Evolutionary conservation across 371 early-diverging fungal species (phyloP).

Genomic region (Batrachochytrium dendrobatidis): DNA sequence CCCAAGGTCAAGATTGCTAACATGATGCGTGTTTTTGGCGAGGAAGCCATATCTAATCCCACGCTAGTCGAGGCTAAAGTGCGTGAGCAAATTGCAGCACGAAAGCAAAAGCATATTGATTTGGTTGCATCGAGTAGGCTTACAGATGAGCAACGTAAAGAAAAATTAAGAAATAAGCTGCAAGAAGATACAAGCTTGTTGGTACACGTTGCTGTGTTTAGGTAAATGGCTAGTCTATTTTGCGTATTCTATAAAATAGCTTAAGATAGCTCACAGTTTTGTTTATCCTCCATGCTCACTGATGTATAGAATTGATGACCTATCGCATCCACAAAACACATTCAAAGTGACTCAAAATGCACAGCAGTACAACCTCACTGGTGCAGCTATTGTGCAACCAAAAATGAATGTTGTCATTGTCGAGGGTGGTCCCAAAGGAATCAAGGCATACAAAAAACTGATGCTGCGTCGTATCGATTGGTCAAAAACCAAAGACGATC

Average conservation of each 20-base stretch:
- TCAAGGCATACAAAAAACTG: constrained; percentile 87
- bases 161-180: constrained; percentile 66
- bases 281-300: neutral
- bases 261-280: too few relatives aligned
- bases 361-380: constrained; percentile 72
- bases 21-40: constrained; percentile 87
- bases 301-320: constrained; percentile 57
- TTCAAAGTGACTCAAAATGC: constrained; percentile 91
- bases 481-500: constrained; percentile 48
- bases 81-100: constrained; percentile 71
- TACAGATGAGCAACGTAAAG: constrained; percentile 76
- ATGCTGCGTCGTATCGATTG: constrained; percentile 95
- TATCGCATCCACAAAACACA: constrained; percentile 66
- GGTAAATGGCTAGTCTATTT: constrained; percentile 38
- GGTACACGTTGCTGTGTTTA: constrained; percentile 74
- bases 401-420: constrained; percentile 77
- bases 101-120: constrained; percentile 73
- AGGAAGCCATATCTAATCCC: constrained; percentile 88
- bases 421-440: constrained; percentile 86
- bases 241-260: too few relatives aligned
- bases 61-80: constrained; percentile 87
- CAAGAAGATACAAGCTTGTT: constrained; percentile 60
- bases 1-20: constrained; percentile 88
- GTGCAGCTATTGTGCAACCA: constrained; percentile 65
- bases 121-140: constrained; percentile 76